Conservation (phyloP, 1,139 yeast genomes). For the Magnusiomyces paraingens region DNA sequence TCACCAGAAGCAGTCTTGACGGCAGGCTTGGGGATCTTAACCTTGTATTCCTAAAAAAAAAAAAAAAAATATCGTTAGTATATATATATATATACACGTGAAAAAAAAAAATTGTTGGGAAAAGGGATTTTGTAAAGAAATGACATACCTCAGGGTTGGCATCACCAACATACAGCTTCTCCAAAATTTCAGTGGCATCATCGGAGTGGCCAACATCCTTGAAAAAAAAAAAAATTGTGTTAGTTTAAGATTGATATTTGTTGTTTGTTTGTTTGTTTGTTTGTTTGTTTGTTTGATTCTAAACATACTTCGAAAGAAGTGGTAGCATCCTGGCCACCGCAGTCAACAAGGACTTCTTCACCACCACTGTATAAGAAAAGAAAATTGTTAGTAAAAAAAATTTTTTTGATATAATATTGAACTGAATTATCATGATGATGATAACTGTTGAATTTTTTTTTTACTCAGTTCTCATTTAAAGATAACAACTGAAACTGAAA, state of each 20-base stretch:
- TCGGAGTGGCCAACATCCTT: constrained; percentile 94
- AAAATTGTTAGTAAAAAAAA: neutral
- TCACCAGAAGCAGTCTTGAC: constrained; percentile 5
- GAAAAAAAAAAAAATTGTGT: neutral
- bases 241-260: too few relatives aligned
- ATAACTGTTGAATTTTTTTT: neutral
- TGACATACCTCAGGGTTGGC: constrained; percentile 39
- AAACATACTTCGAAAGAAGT: constrained; percentile 64
- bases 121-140: neutral
- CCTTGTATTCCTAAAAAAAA: constrained; percentile 21
- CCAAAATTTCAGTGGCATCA: constrained; percentile 78
- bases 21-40: constrained; percentile 9
- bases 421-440: too few relatives aligned
- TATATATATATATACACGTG: too few relatives aligned
- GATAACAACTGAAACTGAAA: too few relatives aligned
- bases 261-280: too few relatives aligned
- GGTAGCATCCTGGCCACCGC: constrained; percentile 91
- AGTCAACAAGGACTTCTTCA: constrained; percentile 87
- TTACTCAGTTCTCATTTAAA: neutral
- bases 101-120: neutral
- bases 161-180: constrained; percentile 63
- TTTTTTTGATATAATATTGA: too few relatives aligned
- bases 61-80: neutral
- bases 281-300: too few relatives aligned
- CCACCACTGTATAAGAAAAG: constrained; percentile 60